These are phyloP conservation scores for Carex littledalei DNA, from an alignment of 176 grass and related monocot species.

Conservation along the genomic window DNA sequence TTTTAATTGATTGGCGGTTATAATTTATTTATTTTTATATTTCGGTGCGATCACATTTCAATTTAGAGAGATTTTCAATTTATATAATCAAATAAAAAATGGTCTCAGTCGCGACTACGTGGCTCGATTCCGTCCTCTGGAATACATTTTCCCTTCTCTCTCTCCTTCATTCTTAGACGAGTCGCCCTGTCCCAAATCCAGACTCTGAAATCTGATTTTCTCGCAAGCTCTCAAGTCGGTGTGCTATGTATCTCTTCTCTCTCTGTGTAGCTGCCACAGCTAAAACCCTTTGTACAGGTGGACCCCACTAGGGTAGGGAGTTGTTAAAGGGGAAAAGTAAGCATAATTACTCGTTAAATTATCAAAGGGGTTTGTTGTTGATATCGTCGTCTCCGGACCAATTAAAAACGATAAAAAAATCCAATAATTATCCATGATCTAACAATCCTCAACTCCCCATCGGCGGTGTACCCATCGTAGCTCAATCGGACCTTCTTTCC, in stretches of 20 bases:
- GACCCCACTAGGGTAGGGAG: neutral
- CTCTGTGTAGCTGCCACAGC: neutral
- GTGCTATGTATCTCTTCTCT: neutral
- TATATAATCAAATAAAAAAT: neutral
- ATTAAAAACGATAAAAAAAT: neutral
- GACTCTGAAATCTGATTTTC: neutral
- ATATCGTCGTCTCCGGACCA: neutral
- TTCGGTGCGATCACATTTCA: too few relatives aligned
- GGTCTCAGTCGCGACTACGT: conserved; percentile 2
- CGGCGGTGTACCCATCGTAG: too few relatives aligned
- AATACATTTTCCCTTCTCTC: neutral
- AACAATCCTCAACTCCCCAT: neutral
- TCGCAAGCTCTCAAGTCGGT: neutral
- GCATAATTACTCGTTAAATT: neutral
- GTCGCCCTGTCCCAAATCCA: neutral
- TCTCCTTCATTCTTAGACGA: neutral
- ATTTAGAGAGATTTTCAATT: too few relatives aligned
- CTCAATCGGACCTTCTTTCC: neutral
- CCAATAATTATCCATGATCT: neutral
- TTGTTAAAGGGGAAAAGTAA: neutral
- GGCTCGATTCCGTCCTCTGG: neutral
- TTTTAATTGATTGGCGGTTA: too few relatives aligned
- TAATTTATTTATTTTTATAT: too few relatives aligned
- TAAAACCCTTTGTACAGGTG: neutral
- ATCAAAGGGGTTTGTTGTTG: neutral